phyloP scores from a whole-genome alignment of 768 basidiomycete species.

The Cystofilobasidium ferigula region DNA sequence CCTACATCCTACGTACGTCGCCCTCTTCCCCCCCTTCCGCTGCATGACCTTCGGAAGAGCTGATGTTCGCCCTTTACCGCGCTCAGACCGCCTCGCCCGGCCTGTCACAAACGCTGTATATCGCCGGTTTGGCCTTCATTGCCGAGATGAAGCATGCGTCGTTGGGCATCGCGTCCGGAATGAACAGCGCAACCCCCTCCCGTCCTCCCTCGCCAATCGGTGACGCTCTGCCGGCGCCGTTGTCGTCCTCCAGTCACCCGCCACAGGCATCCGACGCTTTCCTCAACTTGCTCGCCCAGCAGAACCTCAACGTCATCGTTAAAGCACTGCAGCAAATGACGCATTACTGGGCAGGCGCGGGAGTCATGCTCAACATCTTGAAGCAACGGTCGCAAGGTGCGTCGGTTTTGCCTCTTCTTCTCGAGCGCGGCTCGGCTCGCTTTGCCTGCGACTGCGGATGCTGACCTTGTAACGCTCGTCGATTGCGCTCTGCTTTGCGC shows the following conservation, averaged over 20 bases:
- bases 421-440: too few species aligned
- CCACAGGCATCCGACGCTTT: conserved; percentile 4
- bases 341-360: conserved; percentile 26
- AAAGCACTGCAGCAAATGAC: conserved; percentile 26
- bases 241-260: neutral
- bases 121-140: conserved; percentile 30
- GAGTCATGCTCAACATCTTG: conserved; percentile 21
- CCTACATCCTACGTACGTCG: conserved; percentile 30
- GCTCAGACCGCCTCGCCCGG: conserved; percentile 29
- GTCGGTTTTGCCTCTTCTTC: neutral
- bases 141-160: conserved; percentile 1
- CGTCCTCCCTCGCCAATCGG: neutral
- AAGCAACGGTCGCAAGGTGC: conserved; percentile 19
- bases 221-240: neutral
- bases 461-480: too few species aligned
- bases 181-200: neutral
- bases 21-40: neutral
- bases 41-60: conserved; percentile 16
- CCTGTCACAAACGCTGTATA: conserved; percentile 33
- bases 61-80: neutral
- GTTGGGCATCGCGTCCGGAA: neutral
- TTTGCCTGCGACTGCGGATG: too few species aligned
- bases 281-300: conserved; percentile 24
- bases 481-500: too few species aligned
- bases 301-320: conserved; percentile 27